Evolutionary conservation across 2,329 filamentous ascomycete genomes (phyloP).

Genomic region (Monilinia aucupariae): DNA sequence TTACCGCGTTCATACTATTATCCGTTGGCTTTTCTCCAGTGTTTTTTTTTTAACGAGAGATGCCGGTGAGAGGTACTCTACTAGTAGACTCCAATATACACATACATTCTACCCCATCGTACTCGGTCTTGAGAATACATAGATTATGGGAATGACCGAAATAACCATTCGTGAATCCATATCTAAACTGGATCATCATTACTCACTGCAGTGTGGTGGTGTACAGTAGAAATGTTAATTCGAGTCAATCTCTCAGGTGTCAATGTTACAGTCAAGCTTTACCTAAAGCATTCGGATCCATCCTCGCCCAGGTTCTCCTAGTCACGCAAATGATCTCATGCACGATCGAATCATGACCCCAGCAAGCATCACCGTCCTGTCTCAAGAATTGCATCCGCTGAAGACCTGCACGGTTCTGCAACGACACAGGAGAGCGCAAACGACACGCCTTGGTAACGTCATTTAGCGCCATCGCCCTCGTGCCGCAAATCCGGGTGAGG

Average conservation of each 20-base stretch:
- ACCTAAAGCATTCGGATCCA: constrained; percentile 6
- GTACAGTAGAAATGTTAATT: not conserved
- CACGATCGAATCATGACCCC: constrained; percentile 8
- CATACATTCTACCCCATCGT: not conserved
- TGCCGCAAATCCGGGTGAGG: constrained; percentile 12
- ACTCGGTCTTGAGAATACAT: not conserved
- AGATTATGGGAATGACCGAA: not conserved
- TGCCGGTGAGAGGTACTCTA: not conserved
- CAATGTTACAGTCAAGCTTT: constrained; percentile 15
- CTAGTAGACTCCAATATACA: not conserved
- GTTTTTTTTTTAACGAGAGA: not conserved
- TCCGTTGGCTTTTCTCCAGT: not conserved
- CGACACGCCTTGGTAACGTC: constrained; percentile 10
- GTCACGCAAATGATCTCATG: not conserved
- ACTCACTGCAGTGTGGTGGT: not conserved
- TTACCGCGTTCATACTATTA: not conserved
- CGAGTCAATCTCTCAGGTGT: not conserved
- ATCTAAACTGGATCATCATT: not conserved
- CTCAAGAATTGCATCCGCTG: constrained; percentile 7
- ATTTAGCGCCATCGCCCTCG: constrained; percentile 12
- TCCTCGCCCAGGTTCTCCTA: constrained; percentile 6
- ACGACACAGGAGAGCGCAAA: not conserved
- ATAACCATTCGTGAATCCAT: not conserved
- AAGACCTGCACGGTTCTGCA: constrained; percentile 13
- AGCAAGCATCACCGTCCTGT: not conserved